phyloP scores from a whole-genome alignment of 192 early-diverging fungal species.

The Coemansia umbellata region DNA sequence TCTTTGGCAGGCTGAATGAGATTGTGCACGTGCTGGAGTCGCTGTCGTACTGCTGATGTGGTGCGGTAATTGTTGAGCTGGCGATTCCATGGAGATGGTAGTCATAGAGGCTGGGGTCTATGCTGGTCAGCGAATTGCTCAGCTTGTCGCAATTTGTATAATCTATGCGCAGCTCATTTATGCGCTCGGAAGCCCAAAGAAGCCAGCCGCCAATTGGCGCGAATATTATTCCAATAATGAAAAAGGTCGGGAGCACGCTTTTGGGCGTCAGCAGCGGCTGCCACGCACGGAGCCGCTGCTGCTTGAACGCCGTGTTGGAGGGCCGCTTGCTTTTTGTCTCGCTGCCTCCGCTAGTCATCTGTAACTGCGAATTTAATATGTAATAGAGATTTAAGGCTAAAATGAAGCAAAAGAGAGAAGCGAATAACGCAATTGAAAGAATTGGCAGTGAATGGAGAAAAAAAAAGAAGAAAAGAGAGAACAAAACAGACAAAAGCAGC shows the following conservation, averaged over 20 bases:
- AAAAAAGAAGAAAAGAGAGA: not conserved
- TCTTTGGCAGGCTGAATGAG: constrained; percentile 62
- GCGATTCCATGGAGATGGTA: constrained; percentile 40
- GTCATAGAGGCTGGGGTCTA: constrained; percentile 21
- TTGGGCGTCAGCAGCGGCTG: constrained; percentile 98
- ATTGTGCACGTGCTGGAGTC: constrained; percentile 63
- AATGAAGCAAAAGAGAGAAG: not conserved
- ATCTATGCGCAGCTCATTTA: constrained; percentile 87
- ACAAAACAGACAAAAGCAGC: not conserved
- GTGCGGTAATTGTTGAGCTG: constrained; percentile 20
- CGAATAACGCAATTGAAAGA: not conserved
- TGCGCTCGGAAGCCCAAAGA: constrained; percentile 80
- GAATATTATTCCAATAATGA: constrained; percentile 91
- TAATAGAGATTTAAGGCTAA: not conserved
- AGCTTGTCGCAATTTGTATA: constrained; percentile 80
- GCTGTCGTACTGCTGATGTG: constrained; percentile 52
- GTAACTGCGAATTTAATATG: too few relatives aligned
- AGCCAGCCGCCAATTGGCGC: constrained; percentile 92
- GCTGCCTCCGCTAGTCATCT: constrained; percentile 26
- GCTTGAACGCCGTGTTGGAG: constrained; percentile 94
- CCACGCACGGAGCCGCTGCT: constrained; percentile 99
- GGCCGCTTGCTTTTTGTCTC: constrained; percentile 41
- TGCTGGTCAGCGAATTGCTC: not conserved
- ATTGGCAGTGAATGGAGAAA: not conserved
- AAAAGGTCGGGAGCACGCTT: constrained; percentile 94